Evolutionary conservation across 495 filamentous ascomycete species (phyloP), one percentile per base, ranked within the genome.

Genomic region (Diplogelasinospora grovesii): DNA sequence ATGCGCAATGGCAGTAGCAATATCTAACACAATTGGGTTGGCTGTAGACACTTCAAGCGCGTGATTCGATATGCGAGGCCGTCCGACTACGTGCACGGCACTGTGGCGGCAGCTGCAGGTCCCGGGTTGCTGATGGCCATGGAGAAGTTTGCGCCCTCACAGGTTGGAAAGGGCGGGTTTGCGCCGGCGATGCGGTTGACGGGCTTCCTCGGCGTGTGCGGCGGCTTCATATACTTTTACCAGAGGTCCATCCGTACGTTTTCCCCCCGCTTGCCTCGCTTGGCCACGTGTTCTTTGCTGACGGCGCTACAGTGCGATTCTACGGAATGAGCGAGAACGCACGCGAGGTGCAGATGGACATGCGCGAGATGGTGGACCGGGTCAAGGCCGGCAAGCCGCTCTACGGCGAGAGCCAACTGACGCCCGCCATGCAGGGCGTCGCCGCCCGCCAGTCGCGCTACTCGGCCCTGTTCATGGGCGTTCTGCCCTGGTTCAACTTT

Each of bases 401-500:
- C n/a, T 98, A 98, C 61, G 92, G 92, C 43, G 74, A 70, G 39
- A 88, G 83, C 40, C 68, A 64, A 16, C 59, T 95, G 41, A 82
- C 83, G 18, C 75, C 86, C 42, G 83, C 96, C 61, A 80, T 95
- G 70, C 92, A 98, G 67, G 93, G 92, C 36, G 85, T 95, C 16
- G 90, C 93, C 32, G 77, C 85, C 22, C 74, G 92, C 45, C 95
- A 97, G 66, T 95, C 89, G 23, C 73, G 92, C 57, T 96, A 95
- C 70, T 78, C 85, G 21, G 79, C 82, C 21, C 69, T 92, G 13
- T 93, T 86, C 54, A 65, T 84, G 31, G 82, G 86, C 53, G 75
- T 92, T 28, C 54, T 98, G 22, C 92, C 92, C 14, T 95, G 87
- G 92, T 85, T 93, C 71, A 98, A 98, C 70, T 77, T 96, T 63